Base-by-base conservation (phyloP, 805 yeast species). In the Candida rishiriensis region DNA sequence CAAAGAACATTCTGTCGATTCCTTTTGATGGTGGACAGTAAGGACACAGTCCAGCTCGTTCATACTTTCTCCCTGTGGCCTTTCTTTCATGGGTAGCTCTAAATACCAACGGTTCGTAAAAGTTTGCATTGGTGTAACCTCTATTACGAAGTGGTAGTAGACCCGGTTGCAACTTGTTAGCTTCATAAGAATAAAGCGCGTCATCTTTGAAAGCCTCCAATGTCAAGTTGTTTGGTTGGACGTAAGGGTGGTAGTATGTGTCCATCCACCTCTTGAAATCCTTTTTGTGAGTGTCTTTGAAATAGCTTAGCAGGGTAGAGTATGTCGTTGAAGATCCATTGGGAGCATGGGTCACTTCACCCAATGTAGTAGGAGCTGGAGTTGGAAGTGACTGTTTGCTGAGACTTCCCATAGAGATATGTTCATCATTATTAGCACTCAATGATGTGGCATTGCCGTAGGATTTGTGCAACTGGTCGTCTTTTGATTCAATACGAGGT, bases 11-110 rank as follows among this genome's bases (percentile, higher is more conserved):
- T 26, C 43, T 49, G 35, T 50, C 48, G 12, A 44, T 31, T 34
- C 43, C 42, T 14, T 34, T 39, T 9, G 48, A 41, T 14, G 36
- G 38, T n/a, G 43, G 43, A 46, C 66, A 62, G 40, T 60, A 62
- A 8, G 65, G 65, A 39, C 66, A 62, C 16, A 62, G 48, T 6
- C 65, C 66, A 34, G 56, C 55, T 10, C 54, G 51, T 13, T 46
- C 49, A n/a, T 53, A 51, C 36, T 44, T 49, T 10, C 49, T 46
- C 14, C 40, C 41, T 34, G 40, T 43, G 18, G 37, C 44, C 33
- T 34, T 47, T 31, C 42, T 42, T 39, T 44, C 49, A 16, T 18
- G 21, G 10, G 18, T 16, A 16, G 37, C 26, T 38, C 62, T 45
- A 31, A 56, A 54, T 3, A 60, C 63, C 14, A 49, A 35, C 3